phyloP scores from a whole-genome alignment of 2,329 filamentous ascomycete genomes.

The Fusarium sp. region DNA sequence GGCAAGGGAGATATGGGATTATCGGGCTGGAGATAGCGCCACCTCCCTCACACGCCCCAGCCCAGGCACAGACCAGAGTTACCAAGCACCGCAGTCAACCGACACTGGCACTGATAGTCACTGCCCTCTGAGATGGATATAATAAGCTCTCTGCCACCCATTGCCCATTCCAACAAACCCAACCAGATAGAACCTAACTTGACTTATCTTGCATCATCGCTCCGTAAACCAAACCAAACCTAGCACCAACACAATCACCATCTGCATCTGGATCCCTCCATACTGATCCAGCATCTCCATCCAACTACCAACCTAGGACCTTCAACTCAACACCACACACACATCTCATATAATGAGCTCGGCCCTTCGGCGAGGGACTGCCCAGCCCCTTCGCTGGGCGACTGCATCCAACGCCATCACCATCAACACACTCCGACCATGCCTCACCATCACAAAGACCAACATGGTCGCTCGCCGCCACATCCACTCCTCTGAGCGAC shows the following conservation, averaged over 20 bases:
- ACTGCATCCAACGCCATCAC: constrained; percentile 30
- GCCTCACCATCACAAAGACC: constrained; percentile 32
- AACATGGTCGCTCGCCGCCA: constrained; percentile 39
- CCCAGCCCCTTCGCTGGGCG: constrained; percentile 41
- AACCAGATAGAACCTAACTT: constrained; percentile 20
- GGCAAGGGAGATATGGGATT: not conserved
- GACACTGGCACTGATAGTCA: constrained; percentile 13
- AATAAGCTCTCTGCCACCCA: constrained; percentile 35
- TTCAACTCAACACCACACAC: constrained; percentile 11
- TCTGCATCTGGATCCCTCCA: constrained; percentile 33
- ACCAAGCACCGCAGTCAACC: constrained; percentile 22
- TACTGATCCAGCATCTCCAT: constrained; percentile 20
- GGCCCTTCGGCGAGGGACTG: constrained; percentile 43
- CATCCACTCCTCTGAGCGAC: constrained; percentile 52
- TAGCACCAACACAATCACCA: not conserved
- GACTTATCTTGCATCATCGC: constrained; percentile 36
- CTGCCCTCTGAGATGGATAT: constrained; percentile 14
- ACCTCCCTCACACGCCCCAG: constrained; percentile 31
- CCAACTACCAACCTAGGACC: constrained; percentile 13
- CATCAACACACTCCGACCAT: constrained; percentile 35
- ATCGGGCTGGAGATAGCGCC: constrained; percentile 35
- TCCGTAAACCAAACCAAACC: constrained; percentile 33
- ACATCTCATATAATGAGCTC: constrained; percentile 40
- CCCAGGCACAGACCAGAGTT: constrained; percentile 20
- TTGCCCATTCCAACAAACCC: not conserved